These are phyloP conservation scores for Chalaropsis ovoidea DNA, from an alignment of 2,329 filamentous ascomycete genomes.

Conservation along the genomic window DNA sequence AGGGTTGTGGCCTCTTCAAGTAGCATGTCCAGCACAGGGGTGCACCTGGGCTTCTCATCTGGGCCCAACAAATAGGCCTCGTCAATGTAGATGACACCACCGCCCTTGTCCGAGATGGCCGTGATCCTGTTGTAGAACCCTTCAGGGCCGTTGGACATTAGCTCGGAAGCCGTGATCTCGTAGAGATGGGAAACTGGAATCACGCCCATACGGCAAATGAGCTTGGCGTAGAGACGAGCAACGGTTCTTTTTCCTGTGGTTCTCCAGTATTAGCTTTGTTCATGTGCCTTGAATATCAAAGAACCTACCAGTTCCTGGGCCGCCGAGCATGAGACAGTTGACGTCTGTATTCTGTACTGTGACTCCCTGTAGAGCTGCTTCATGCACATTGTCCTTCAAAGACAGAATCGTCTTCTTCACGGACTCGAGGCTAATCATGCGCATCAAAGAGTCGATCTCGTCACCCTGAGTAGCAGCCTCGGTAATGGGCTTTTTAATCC, in stretches of 20 bases:
- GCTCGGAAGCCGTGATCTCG: too few species aligned
- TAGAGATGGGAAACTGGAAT: slow-evolving; percentile 51
- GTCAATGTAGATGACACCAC: slow-evolving; percentile 66
- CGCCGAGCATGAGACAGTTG: slow-evolving; percentile 48
- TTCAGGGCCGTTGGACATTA: too few species aligned
- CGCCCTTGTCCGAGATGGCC: slow-evolving; percentile 44
- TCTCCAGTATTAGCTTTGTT: slow-evolving; percentile 21
- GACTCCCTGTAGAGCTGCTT: too few species aligned
- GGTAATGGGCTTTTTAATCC: too few species aligned
- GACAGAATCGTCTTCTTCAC: too few species aligned
- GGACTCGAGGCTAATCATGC: too few species aligned
- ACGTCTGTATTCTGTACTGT: too few species aligned
- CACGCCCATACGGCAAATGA: slow-evolving; percentile 51
- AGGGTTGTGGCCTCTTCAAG: slow-evolving; percentile 64
- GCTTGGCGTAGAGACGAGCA: slow-evolving; percentile 57
- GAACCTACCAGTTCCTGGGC: slow-evolving; percentile 58
- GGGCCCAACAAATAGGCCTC: slow-evolving; percentile 66
- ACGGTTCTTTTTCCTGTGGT: slow-evolving; percentile 57
- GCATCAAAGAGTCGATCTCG: too few species aligned
- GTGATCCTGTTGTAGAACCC: slow-evolving; percentile 45
- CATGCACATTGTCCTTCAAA: too few species aligned
- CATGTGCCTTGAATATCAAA: fast-evolving
- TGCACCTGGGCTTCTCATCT: slow-evolving; percentile 47
- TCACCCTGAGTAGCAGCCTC: too few species aligned
- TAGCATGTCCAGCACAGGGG: slow-evolving; percentile 57